Evolutionary conservation across 352 stramenopile genomes (phyloP), one percentile per base, ranked within the genome.

Genomic region (Saprolegnia parasitica): DNA sequence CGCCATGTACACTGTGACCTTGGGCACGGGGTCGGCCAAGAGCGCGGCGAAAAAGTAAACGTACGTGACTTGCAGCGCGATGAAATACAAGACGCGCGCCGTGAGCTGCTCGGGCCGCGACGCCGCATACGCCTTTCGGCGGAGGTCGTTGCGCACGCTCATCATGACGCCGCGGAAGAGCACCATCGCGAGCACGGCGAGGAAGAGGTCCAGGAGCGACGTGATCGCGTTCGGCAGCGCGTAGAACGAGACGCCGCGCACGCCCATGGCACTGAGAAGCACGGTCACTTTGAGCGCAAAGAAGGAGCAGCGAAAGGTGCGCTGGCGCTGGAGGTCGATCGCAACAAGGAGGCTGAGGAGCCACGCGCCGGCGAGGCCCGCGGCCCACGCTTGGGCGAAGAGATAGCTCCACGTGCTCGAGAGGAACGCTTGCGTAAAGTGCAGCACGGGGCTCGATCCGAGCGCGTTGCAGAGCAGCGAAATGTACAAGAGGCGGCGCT

Each of bases 11-110:
- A 45, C 40, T 6, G 57, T 20, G 11, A 67, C 60, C n/a, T 54
- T 32, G 6, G 60, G 60, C 10, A 67, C 24, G 4, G 60, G 60
- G 9, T 67, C 60, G 32, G 60, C 60, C 0, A 46, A 45, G 16
- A 67, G 46, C 40, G 60, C 60, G 5, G 60, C 60, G 23, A 67
- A 67, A 23, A 67, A 56, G 40, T 67, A 67, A 6, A 67, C 60
- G 60, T 67, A 67, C 1, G 60, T 45, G 18, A 67, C 60, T 21
- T 32, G n/a, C 4, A 54, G 24, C 23, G 60, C 32, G 10, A 67
- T 56, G 20, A 67, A 54, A 32, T 67, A 67, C 16, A 67, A 32
- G 3, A 67, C 60, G 13, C 60, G 60, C 46, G 60, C 60, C 21
- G 60, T 67, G 60, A 67, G 60, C 32, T 67, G 60, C n/a, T 67